phyloP scores from a whole-genome alignment of 768 basidiomycete genomes.

The Naganishia randhawae region DNA sequence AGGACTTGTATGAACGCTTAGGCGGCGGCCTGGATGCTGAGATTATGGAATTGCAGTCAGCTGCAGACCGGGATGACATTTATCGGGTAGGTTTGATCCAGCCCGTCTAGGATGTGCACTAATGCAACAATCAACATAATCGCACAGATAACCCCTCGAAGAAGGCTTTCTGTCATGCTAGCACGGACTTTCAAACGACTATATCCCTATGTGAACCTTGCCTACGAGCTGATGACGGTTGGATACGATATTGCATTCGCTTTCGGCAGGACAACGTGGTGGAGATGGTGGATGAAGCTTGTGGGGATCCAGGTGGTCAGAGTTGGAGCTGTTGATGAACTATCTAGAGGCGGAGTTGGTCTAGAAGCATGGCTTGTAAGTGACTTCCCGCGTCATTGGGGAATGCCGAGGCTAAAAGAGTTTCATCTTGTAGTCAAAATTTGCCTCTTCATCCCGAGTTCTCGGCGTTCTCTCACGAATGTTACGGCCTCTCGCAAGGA shows the following conservation, averaged over 20 bases:
- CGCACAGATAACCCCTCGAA: constrained; percentile 8
- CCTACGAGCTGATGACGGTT: constrained; percentile 77
- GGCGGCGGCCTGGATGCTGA: constrained; percentile 77
- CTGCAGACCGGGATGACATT: constrained; percentile 8
- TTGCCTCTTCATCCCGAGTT: background rate
- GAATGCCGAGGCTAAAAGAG: background rate
- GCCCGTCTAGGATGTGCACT: background rate
- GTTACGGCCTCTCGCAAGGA: background rate
- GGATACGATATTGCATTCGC: constrained; percentile 82
- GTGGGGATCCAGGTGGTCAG: constrained; percentile 78
- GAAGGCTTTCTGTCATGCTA: background rate
- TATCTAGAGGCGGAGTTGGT: constrained; percentile 21
- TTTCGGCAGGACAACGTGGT: constrained; percentile 77
- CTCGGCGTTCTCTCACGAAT: background rate
- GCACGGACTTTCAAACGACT: constrained; percentile 61
- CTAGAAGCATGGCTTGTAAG: constrained; percentile 7
- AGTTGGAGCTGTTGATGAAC: constrained; percentile 71
- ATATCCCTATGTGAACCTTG: constrained; percentile 78
- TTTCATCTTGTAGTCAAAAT: background rate
- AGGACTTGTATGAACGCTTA: constrained; percentile 83
- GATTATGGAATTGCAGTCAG: constrained; percentile 49
- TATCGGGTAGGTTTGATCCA: constrained; percentile 14
- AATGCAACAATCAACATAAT: too few species aligned
- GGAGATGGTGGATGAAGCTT: constrained; percentile 87
- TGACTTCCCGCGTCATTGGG: background rate